A percentile compares a stretch with the other conserved stretches of the same genome.
These are phyloP conservation scores for Gracilaria domingensis DNA, from an alignment of 23 red algal genomes.

Conservation along the genomic window DNA sequence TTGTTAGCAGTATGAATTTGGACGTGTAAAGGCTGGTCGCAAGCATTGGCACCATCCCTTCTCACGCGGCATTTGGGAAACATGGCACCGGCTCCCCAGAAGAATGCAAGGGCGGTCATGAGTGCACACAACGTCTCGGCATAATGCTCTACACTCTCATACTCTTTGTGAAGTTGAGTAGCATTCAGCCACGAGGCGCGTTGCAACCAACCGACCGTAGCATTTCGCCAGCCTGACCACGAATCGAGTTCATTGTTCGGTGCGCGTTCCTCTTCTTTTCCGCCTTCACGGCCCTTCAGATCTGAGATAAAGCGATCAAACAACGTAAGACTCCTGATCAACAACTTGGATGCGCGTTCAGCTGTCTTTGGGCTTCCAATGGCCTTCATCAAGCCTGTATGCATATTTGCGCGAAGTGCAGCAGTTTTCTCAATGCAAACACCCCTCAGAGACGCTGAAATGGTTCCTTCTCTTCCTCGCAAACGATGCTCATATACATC, in stretches of 20 bases:
- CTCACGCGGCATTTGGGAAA: slow-evolving; percentile 50
- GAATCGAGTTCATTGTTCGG: not conserved
- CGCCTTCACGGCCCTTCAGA: not conserved
- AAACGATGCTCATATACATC: slow-evolving; percentile 53
- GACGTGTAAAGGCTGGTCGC: slow-evolving; percentile 36
- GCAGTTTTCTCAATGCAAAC: not conserved
- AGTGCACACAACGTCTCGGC: slow-evolving; percentile 28
- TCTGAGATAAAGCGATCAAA: slow-evolving; percentile 4
- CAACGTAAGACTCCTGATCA: slow-evolving; percentile 4
- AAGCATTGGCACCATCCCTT: slow-evolving; percentile 21
- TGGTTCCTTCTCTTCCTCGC: not conserved
- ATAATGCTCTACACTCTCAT: slow-evolving; percentile 65
- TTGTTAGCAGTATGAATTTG: not conserved
- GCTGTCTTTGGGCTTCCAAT: slow-evolving; percentile 13
- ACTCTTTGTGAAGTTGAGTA: not conserved
- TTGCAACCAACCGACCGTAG: slow-evolving; percentile 57
- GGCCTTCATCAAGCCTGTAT: slow-evolving; percentile 1
- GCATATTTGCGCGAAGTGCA: not conserved
- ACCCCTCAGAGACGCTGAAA: not conserved
- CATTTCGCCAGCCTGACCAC: slow-evolving; percentile 44
- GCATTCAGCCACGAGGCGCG: slow-evolving; percentile 18
- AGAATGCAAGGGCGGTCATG: slow-evolving; percentile 51
- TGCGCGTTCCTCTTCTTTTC: slow-evolving; percentile 1
- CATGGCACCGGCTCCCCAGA: slow-evolving; percentile 61
- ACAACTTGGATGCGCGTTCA: not conserved